Conservation (phyloP, 352 stramenopile genomes). For the Hyaloperonospora arabidopsidis region DNA sequence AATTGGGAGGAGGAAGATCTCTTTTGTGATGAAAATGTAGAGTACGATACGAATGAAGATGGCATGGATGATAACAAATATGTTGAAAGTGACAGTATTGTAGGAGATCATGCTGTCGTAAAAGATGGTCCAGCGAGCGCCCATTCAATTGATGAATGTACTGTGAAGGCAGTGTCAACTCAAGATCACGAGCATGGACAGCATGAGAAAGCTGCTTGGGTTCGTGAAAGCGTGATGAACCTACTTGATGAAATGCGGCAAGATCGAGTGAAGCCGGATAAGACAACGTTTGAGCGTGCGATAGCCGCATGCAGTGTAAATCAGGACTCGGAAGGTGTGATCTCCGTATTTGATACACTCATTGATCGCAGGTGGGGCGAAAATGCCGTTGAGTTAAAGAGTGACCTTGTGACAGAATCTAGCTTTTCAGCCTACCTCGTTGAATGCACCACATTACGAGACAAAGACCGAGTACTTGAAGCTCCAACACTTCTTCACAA, state of each 20-base stretch:
- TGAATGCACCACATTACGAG: conserved; percentile 24
- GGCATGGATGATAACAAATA: conserved; percentile 1
- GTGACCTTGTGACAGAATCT: conserved; percentile 26
- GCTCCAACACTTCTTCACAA: conserved; percentile 30
- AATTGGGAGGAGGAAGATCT: conserved; percentile 18
- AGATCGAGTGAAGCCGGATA: conserved; percentile 27
- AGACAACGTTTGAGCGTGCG: conserved; percentile 26
- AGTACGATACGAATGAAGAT: background rate
- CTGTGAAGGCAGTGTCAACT: background rate
- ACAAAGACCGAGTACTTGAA: conserved; percentile 32
- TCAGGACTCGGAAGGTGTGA: conserved; percentile 31
- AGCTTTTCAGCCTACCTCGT: conserved; percentile 38
- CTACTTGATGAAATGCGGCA: conserved; percentile 35
- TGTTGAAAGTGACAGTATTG: conserved; percentile 5
- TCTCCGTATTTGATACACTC: conserved; percentile 32
- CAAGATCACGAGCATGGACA: conserved; percentile 10
- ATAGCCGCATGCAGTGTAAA: conserved; percentile 38
- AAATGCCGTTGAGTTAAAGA: conserved; percentile 14
- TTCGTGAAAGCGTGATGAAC: conserved; percentile 17
- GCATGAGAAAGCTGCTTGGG: conserved; percentile 21
- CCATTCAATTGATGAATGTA: background rate
- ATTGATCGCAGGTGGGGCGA: conserved; percentile 13
- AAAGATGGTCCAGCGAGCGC: background rate
- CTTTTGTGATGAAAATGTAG: conserved; percentile 12
- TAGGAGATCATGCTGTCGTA: background rate